These are phyloP conservation scores for Tagetes patula DNA, from an alignment of 129 eudicot genomes.

Conservation along the genomic window DNA sequence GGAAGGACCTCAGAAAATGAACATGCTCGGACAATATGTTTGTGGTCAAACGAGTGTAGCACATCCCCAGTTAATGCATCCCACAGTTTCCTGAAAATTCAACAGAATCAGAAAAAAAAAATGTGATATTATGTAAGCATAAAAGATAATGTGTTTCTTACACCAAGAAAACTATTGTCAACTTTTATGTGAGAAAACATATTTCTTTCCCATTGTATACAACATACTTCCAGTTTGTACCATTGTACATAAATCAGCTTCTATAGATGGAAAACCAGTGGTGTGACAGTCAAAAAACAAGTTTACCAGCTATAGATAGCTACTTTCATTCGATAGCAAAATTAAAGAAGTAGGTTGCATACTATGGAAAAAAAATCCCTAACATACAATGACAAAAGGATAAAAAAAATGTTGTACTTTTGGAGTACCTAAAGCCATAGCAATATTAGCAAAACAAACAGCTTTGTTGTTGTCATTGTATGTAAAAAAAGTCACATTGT, in stretches of 20 bases:
- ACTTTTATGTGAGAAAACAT: neutral
- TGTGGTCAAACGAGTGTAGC: constrained; percentile 76
- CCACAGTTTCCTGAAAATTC: constrained; percentile 60
- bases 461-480: neutral
- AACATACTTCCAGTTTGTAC: neutral
- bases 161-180: neutral
- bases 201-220: neutral
- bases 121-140: neutral
- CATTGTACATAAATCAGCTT: neutral
- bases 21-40: constrained; percentile 80
- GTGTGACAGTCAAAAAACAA: neutral
- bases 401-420: neutral
- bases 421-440: neutral
- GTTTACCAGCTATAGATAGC: neutral
- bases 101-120: neutral
- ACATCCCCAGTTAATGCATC: constrained; percentile 74
- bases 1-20: constrained; percentile 66
- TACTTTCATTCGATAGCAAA: neutral
- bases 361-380: neutral
- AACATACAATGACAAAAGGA: neutral
- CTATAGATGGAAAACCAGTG: neutral
- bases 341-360: neutral
- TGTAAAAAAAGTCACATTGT: neutral
- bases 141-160: neutral
- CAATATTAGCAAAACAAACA: neutral